A percentile compares a stretch with the other conserved stretches of the same genome.
Conservation (phyloP, 768 basidiomycete species). For the Ramaria sp. region DNA sequence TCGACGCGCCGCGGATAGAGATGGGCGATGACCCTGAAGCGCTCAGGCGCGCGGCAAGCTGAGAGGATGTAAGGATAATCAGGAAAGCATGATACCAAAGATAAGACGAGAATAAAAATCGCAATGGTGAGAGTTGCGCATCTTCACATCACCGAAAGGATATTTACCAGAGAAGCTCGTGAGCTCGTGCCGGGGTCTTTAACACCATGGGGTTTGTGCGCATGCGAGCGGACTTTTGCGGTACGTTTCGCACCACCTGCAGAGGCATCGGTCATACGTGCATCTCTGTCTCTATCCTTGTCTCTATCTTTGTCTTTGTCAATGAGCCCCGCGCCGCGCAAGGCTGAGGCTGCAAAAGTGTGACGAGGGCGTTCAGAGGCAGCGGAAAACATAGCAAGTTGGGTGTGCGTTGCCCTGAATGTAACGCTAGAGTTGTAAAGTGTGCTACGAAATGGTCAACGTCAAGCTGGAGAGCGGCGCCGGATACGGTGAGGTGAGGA, state of each 20-base stretch:
- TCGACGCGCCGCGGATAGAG: conserved; percentile 6
- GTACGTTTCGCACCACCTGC: conserved; percentile 7
- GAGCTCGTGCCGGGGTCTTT: conserved; percentile 9
- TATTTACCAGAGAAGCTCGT: conserved; percentile 8
- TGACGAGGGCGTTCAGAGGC: conserved; percentile 7
- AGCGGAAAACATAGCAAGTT: conserved; percentile 6
- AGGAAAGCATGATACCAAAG: too few species aligned
- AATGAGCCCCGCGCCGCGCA: conserved; percentile 6
- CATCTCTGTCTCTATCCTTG: conserved; percentile 4
- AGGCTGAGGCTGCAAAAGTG: conserved; percentile 4
- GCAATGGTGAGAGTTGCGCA: background rate
- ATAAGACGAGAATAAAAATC: background rate
- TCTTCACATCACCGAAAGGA: background rate
- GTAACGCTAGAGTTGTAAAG: background rate
- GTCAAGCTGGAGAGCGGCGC: background rate
- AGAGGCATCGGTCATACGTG: conserved; percentile 5
- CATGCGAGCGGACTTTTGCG: conserved; percentile 3
- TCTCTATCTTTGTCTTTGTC: background rate
- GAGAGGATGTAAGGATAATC: background rate
- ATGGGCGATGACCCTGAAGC: conserved; percentile 1
- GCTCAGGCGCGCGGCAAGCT: conserved; percentile 5
- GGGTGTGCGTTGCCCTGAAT: background rate
- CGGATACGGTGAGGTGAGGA: background rate
- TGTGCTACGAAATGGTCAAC: background rate
- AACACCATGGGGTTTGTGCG: background rate